Base-by-base conservation (phyloP, 108 stramenopile genomes). In the Fragilariopsis cylindrus region DNA sequence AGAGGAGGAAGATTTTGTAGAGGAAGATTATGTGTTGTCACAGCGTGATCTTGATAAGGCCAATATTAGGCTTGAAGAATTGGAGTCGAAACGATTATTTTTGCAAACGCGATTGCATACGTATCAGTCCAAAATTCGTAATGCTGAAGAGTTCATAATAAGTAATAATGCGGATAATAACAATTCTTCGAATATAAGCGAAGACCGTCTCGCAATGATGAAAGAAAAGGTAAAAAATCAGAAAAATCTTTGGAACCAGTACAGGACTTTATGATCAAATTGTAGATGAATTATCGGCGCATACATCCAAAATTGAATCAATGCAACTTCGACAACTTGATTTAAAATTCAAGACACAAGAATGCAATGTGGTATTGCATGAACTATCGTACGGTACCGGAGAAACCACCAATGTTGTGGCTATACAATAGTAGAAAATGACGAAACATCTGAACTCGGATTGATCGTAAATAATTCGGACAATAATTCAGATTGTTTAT, bases 341-440 rank as follows among this genome's bases (percentile, higher is more conserved):
- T 9, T 52, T 68, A 39, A 68, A 68, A 19, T 9, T 68, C 48
- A 68, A 68, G 39, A 68, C 67, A 18, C 45, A 68, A 50, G 67
- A 68, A 68, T 68, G 67, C 67, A 45, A 47, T 39, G 49, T 52
- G n/a, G 67, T 68, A 7, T 52, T 68, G 67, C 48, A 68, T 4
- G 67, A 68, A 40, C 48, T 68, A 18, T 16, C 8, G 8, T 60
- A 60, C 18, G 50, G 50, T 13, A 52, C 13, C 12, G 50, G 13
- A 13, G 50, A 52, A 13, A 13, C 12, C 50, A 13, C 13, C 12
- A 45, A 45, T 7, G 11, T 45, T 9, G 39, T 44, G 43, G 7
- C 42, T 30, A 60, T 4, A 40, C 13, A 13, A 52, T 52, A 52
- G 13, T 41, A 60, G 9, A n/a, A 60, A 18, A 60, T 30, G 58